These are phyloP conservation scores for Cordyceps pruinosa DNA, from an alignment of 2,329 filamentous ascomycete genomes.

Conservation along the genomic window DNA sequence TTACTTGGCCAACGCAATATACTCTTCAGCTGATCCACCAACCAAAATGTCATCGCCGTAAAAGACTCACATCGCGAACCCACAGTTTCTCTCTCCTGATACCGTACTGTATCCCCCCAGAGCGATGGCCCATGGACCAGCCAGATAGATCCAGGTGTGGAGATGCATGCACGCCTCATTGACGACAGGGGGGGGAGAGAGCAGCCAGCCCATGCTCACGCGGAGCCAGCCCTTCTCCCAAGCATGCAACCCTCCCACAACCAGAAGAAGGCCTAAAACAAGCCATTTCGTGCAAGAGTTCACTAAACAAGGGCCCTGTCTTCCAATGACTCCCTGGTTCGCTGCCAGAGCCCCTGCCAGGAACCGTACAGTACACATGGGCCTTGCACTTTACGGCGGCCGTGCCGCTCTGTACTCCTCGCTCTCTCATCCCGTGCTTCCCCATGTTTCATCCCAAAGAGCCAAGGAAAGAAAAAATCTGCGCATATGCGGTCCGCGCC, in stretches of 20 bases:
- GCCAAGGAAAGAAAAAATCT: no score
- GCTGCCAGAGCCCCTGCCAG: no score
- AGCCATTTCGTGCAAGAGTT: not conserved
- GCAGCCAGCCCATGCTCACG: not conserved
- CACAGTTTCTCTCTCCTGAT: not conserved
- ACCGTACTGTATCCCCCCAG: not conserved
- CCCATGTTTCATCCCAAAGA: no score
- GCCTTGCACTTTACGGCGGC: no score
- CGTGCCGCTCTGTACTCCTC: no score
- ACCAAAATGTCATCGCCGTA: not conserved
- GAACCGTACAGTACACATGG: not conserved
- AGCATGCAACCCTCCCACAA: not conserved
- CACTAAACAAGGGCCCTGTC: not conserved
- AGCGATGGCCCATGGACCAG: not conserved
- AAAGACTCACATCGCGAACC: not conserved
- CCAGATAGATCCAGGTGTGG: slow-evolving; percentile 3
- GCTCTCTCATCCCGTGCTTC: no score
- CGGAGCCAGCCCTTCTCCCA: not conserved
- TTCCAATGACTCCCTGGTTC: no score
- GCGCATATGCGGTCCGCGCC: no score
- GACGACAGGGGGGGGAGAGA: not conserved
- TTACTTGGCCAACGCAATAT: not conserved
- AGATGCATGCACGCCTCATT: slow-evolving; percentile 5
- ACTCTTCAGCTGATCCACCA: not conserved
- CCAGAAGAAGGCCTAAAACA: not conserved